Evolutionary conservation across 495 filamentous ascomycete species (phyloP).

Genomic region (Astrothelium macrocarpum): DNA sequence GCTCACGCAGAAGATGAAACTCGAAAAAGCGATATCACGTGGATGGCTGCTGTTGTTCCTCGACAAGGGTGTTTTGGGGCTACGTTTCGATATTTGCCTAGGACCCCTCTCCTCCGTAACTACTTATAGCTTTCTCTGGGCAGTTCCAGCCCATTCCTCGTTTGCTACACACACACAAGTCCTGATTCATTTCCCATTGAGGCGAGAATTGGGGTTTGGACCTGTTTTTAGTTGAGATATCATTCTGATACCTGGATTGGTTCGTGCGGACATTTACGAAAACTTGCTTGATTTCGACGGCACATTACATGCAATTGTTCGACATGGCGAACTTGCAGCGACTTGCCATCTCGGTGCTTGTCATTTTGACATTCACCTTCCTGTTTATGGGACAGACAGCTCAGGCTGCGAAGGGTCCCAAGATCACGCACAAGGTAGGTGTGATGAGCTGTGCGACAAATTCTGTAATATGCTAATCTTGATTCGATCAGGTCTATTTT

Average conservation of each 20-base stretch:
- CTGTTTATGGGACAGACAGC: conserved; percentile 62
- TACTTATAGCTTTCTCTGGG: too few species aligned
- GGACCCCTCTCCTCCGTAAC: background rate
- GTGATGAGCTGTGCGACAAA: background rate
- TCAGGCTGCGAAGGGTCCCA: conserved; percentile 77
- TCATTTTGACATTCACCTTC: conserved; percentile 63
- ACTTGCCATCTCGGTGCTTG: conserved; percentile 54
- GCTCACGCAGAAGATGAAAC: conserved; percentile 1
- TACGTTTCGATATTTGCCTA: conserved; percentile 4
- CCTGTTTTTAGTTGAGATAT: background rate
- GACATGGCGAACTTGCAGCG: conserved; percentile 49
- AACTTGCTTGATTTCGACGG: background rate
- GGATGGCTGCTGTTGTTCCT: background rate
- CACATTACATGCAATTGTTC: conserved; percentile 13
- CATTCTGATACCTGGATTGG: background rate
- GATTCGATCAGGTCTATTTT: conserved; percentile 62
- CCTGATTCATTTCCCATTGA: background rate
- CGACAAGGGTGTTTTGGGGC: background rate
- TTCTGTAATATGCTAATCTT: background rate
- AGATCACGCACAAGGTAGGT: conserved; percentile 47
- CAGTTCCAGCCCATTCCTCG: background rate
- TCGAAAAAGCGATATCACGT: conserved; percentile 7
- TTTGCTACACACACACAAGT: background rate
- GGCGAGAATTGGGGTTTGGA: background rate
- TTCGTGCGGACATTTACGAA: background rate